Evolutionary conservation across 2,329 filamentous ascomycete species (phyloP), one percentile per base, ranked within the genome.

Genomic region (Aspergillus niger): DNA sequence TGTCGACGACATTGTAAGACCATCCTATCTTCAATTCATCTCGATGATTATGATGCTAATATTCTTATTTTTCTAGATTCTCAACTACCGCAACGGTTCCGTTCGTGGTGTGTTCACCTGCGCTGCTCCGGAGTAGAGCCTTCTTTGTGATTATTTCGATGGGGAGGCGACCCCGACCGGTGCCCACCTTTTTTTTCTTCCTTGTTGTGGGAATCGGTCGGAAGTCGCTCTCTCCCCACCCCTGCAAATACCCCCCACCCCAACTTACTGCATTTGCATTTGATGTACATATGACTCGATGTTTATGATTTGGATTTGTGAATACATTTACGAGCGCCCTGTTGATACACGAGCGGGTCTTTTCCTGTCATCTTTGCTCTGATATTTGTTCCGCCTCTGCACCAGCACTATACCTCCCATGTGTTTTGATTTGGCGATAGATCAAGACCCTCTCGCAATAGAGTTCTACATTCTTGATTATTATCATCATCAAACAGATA

Each of bases 1-100:
- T 73, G 50, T 71, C 24, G 60, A 69, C 44, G 68, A 72, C 55
- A 70, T 71, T 64, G 75, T 77, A 67, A 73, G 75, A 70, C 6
- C 11, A 17, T 36, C 5, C 54, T 15, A 8, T 32, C 28, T 30
- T 8, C 28, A 2, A 30, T 30, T 30, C 2, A 20, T 20, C 20
- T 20, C 20, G 2, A 20, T 20, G 20, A 20, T 20, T 2, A 20
- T 20, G 6, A 15, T n/a, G 41, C 20, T 2, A 11, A 47, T 65
- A 32, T 15, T 1, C 20, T 20, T 20, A 20, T 20, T 24, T 11
- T 22, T 3, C 26, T 11, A 55, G 53, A 26, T 55, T 8, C 20
- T 20, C 53, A 55, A 55, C 39, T 55, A 55, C 53, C 39, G 39
- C 15, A 6, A 15, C 8, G 53, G 53, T 11, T 44, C 32, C 8